A percentile compares a stretch with the other conserved stretches of the same genome.
Evolutionary conservation across 768 basidiomycete genomes (phyloP).

Genomic region (Hygrophoropsis aurantiaca): DNA sequence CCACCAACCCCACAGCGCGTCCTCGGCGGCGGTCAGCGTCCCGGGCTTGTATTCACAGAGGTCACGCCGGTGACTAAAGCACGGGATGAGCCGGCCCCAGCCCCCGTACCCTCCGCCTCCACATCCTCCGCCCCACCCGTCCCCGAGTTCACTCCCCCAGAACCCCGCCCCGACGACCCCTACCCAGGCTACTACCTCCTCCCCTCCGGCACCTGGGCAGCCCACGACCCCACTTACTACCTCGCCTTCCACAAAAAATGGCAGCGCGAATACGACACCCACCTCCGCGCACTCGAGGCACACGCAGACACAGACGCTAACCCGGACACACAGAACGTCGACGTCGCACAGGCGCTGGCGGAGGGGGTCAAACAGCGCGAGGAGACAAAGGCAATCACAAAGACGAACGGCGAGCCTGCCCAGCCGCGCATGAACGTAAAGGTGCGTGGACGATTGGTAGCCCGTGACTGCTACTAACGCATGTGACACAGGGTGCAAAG

Average conservation of each 20-base stretch:
- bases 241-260: conserved; percentile 67
- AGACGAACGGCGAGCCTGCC: conserved; percentile 50
- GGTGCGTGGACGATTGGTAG: conserved; percentile 40
- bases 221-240: conserved; percentile 72
- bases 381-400: conserved; percentile 72
- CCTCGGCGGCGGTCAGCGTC: conserved; percentile 63
- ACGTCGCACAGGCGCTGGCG: conserved; percentile 55
- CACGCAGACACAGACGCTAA: conserved; percentile 63
- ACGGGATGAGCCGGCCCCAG: too few relatives aligned
- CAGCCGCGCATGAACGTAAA: conserved; percentile 84
- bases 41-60: conserved; percentile 59
- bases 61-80: conserved; percentile 28
- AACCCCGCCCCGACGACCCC: conserved; percentile 70
- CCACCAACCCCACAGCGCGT: conserved; percentile 47
- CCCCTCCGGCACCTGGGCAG: conserved; percentile 78
- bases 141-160: conserved; percentile 67
- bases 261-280: conserved; percentile 69
- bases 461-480: not conserved
- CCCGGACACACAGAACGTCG: conserved; percentile 27
- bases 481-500: conserved; percentile 59
- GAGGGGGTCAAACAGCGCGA: conserved; percentile 82
- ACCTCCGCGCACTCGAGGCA: conserved; percentile 74
- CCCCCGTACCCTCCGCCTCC: conserved; percentile 31
- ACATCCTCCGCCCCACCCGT: conserved; percentile 70
- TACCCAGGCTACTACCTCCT: conserved; percentile 88